Conservation (phyloP, 768 basidiomycete species). For the Termitomyces sp. region DNA sequence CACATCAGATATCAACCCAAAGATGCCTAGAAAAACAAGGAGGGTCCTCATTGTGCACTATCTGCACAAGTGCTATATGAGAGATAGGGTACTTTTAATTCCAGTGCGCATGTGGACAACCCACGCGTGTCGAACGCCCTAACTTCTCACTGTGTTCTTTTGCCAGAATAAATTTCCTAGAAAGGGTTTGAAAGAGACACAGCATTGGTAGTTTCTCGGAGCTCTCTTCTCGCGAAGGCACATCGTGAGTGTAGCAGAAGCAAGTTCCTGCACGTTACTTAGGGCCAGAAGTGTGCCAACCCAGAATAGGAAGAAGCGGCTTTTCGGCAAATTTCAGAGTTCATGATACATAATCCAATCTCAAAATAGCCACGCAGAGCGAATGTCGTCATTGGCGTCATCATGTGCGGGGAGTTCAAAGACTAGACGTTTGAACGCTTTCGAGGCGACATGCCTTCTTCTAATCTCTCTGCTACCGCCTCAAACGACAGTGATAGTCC, state of each 20-base stretch:
- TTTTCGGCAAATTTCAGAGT: background rate
- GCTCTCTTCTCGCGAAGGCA: background rate
- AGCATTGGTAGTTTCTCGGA: background rate
- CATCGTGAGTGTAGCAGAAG: background rate
- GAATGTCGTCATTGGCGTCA: slow-evolving; percentile 8
- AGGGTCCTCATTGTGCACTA: background rate
- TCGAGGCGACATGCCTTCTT: slow-evolving; percentile 7
- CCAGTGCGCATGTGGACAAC: slow-evolving; percentile 3
- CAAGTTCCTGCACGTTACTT: background rate
- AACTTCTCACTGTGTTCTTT: background rate
- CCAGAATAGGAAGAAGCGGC: background rate
- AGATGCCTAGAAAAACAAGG: background rate
- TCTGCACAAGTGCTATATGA: background rate
- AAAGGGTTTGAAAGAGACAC: background rate
- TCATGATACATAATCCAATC: background rate
- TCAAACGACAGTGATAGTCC: background rate
- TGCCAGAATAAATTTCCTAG: background rate
- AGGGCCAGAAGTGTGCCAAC: background rate
- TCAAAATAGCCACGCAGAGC: background rate
- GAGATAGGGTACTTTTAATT: background rate
- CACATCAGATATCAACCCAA: background rate
- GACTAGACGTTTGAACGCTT: background rate
- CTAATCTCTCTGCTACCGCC: slow-evolving; percentile 9
- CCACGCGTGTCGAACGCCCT: slow-evolving; percentile 5
- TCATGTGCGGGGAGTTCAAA: background rate